Percentiles rank a stretch among this genome's conserved stretches.
Conservation (phyloP, 1,284 basidiomycete species). For the Cutaneotrichosporon sp. region DNA sequence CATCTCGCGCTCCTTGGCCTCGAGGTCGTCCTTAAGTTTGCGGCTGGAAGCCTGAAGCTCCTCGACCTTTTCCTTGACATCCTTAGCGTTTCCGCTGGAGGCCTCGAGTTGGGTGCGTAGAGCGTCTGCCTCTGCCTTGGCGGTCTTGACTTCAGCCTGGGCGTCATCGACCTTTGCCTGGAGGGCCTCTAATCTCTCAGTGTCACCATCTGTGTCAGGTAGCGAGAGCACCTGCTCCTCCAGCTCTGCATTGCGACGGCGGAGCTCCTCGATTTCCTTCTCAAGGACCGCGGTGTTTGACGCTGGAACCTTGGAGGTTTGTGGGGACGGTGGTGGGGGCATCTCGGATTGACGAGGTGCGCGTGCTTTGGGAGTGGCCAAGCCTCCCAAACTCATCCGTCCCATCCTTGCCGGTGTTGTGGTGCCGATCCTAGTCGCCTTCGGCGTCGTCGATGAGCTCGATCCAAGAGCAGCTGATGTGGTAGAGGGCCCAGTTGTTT, state of each 20-base stretch:
- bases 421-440: conserved; percentile 33
- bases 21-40: conserved; percentile 27
- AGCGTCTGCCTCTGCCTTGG: conserved; percentile 29
- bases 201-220: background rate
- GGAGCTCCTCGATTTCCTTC: conserved; percentile 38
- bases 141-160: conserved; percentile 28
- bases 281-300: conserved; percentile 28
- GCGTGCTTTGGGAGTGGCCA: conserved; percentile 41
- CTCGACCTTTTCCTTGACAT: conserved; percentile 31
- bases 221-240: conserved; percentile 19
- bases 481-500: conserved; percentile 9
- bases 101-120: conserved; percentile 30
- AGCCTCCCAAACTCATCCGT: conserved; percentile 40
- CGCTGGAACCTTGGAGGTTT: conserved; percentile 13
- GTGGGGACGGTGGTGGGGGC: conserved; percentile 49
- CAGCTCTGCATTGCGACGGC: conserved; percentile 33
- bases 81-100: conserved; percentile 38
- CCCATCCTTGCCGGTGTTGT: conserved; percentile 28
- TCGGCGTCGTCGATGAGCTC: conserved; percentile 22
- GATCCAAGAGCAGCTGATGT: background rate
- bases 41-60: conserved; percentile 35
- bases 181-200: conserved; percentile 18
- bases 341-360: conserved; percentile 34
- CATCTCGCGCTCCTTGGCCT: conserved; percentile 31
- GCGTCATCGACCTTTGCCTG: conserved; percentile 33